phyloP scores from a whole-genome alignment of 2,329 filamentous ascomycete genomes.

The Pestalotiopsis sp. region DNA sequence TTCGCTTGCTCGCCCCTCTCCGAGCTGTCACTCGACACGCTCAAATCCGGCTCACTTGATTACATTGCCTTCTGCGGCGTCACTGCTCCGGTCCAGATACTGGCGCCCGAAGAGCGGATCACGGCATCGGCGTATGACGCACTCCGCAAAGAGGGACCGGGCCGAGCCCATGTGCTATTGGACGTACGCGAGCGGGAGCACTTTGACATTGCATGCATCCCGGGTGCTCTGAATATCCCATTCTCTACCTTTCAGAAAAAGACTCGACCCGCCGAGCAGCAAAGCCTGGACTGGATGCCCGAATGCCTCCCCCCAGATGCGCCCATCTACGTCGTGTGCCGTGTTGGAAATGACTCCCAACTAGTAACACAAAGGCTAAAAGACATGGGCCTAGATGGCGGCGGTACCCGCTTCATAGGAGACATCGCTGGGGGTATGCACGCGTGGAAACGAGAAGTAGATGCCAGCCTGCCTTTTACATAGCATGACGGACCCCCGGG shows the following conservation, averaged over 20 bases:
- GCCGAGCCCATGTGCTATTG: slow-evolving; percentile 60
- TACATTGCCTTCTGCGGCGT: slow-evolving; percentile 87
- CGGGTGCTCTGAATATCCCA: slow-evolving; percentile 76
- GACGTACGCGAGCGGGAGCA: slow-evolving; percentile 87
- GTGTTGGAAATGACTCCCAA: slow-evolving; percentile 80
- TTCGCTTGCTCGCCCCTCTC: slow-evolving; percentile 72
- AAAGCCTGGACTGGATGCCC: slow-evolving; percentile 41
- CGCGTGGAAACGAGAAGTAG: slow-evolving; percentile 73
- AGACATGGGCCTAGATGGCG: slow-evolving; percentile 56
- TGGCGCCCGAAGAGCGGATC: slow-evolving; percentile 69
- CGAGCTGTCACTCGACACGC: slow-evolving; percentile 63
- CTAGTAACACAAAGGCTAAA: slow-evolving; percentile 68
- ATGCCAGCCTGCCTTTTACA: slow-evolving; percentile 58
- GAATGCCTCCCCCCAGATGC: slow-evolving; percentile 40
- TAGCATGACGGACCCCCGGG: slow-evolving; percentile 29
- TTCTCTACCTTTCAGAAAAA: slow-evolving; percentile 56
- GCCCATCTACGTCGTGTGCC: slow-evolving; percentile 73
- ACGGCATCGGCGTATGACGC: slow-evolving; percentile 62
- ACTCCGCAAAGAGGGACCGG: slow-evolving; percentile 18
- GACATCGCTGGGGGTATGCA: slow-evolving; percentile 74
- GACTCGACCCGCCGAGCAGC: slow-evolving; percentile 21
- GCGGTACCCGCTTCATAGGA: slow-evolving; percentile 61
- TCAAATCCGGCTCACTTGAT: slow-evolving; percentile 71
- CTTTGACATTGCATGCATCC: slow-evolving; percentile 77
- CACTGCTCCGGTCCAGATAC: slow-evolving; percentile 52